Evolutionary conservation across 345 rosid genomes (phyloP), one percentile per base, ranked within the genome.

Genomic region (Brassica rapa): DNA sequence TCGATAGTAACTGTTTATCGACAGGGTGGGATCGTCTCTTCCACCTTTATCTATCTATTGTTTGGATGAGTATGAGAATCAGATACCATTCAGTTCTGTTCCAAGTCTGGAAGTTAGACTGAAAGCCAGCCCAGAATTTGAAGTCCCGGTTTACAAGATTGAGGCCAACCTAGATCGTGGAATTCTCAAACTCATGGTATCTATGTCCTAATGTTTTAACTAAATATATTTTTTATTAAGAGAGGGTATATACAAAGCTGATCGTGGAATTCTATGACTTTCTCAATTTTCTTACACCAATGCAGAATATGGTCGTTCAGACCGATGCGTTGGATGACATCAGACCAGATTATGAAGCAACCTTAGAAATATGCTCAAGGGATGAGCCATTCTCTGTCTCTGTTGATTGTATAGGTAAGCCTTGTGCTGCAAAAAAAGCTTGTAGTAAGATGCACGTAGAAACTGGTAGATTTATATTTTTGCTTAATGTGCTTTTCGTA

Each of bases 21-120:
- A 46, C 87, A 89, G 97, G 80, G 85, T 86, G 27, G 97, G 94
- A 68, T 86, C 85, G 2, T 70, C 32, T 15, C 79, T 86, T 57
- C 86, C 87, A 0, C 68, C 71, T 14, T 19, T 71, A 43, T 62
- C 43, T 62, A 66, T 91, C 59, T 83, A 78, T 24, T 85, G 94
- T 66, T 78, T 77, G 53, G 97, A 91, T 80, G 73, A 68, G 61
- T 83, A 70, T 72, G 87, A 68, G 46, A 89, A 88, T 73, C 84
- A 16, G 56, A 85, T 82, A 25, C 75, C 78, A 16, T 87, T 91
- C 60, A 4, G 72, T 56, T 77, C 78, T 60, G 55, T 72, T 63
- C 91, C 89, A 51, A n/a, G 55, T 10, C 75, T 87, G 35, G 41
- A 63, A 21, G 83, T 86, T 62, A 76, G 74, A 80, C 78, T 91